These are phyloP conservation scores for Calycina herbarum DNA, from an alignment of 2,329 filamentous ascomycete genomes.

Conservation along the genomic window DNA sequence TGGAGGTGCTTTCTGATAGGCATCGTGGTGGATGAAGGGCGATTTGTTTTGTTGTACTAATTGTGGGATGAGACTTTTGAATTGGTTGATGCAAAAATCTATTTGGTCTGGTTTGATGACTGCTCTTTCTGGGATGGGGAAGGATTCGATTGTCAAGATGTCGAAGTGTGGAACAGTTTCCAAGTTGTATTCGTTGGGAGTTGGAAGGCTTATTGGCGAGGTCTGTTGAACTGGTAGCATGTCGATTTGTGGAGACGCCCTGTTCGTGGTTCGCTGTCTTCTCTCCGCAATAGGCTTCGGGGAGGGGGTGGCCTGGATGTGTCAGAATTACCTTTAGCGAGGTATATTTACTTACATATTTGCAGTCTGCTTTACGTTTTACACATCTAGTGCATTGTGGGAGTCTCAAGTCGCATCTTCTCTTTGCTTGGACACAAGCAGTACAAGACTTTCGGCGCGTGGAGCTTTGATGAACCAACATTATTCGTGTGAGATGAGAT, in stretches of 20 bases:
- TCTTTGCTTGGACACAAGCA: constrained; percentile 29
- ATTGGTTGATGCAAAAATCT: constrained; percentile 18
- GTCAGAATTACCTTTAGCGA: neutral
- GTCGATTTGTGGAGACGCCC: constrained; percentile 12
- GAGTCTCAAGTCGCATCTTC: constrained; percentile 30
- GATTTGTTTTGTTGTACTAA: constrained; percentile 21
- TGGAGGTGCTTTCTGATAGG: constrained; percentile 18
- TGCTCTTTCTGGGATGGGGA: constrained; percentile 13
- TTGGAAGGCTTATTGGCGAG: neutral
- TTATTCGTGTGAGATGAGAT: neutral
- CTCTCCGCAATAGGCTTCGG: neutral
- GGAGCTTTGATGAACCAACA: constrained; percentile 9
- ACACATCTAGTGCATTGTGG: constrained; percentile 28
- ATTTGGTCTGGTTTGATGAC: constrained; percentile 15
- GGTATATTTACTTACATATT: constrained; percentile 23
- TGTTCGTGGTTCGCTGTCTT: neutral
- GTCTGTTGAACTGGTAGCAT: neutral
- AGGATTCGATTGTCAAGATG: constrained; percentile 7
- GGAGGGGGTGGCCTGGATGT: neutral
- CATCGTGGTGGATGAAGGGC: constrained; percentile 26
- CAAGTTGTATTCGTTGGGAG: neutral
- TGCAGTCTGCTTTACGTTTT: constrained; percentile 20
- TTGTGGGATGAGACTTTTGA: constrained; percentile 17
- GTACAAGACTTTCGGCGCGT: constrained; percentile 26
- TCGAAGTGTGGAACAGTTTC: neutral